Percentiles rank a stretch among this genome's conserved stretches.
These are phyloP conservation scores for Rhododendron griersonianum DNA, from an alignment of 148 eudicot species.

Conservation along the genomic window DNA sequence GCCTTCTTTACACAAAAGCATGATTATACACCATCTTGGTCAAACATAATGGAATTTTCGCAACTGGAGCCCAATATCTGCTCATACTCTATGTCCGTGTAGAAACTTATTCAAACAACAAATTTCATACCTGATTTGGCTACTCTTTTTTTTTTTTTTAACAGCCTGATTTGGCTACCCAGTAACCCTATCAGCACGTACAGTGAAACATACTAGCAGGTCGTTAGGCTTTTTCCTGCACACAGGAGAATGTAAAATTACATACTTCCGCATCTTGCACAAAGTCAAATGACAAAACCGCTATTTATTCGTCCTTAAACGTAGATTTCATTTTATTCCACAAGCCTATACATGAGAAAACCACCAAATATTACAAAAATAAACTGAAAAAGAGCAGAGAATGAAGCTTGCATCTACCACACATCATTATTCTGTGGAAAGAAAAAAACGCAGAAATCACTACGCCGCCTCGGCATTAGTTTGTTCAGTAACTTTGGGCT, in stretches of 20 bases:
- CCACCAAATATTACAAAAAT: background rate
- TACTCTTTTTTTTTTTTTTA: too few species aligned
- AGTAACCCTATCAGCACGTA: background rate
- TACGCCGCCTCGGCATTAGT: background rate
- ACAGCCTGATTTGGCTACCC: background rate
- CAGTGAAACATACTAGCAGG: background rate
- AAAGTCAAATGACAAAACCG: background rate
- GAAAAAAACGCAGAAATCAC: background rate
- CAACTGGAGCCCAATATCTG: background rate
- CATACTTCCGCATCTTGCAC: too few species aligned
- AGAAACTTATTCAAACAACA: background rate
- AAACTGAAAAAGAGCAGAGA: background rate
- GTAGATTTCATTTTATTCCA: background rate
- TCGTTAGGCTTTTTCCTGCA: background rate
- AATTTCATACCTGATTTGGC: background rate
- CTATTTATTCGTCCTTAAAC: background rate
- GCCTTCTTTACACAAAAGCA: background rate
- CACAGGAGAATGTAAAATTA: background rate
- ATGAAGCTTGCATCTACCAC: background rate
- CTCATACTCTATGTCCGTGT: background rate
- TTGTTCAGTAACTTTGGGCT: conserved; percentile 24
- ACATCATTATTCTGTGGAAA: background rate
- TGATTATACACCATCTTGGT: background rate
- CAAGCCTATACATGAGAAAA: background rate
- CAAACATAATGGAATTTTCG: background rate